Percentiles rank a stretch among this genome's conserved stretches.
Conservation (phyloP, 805 yeast species). For the Saturnispora gosingensis region DNA sequence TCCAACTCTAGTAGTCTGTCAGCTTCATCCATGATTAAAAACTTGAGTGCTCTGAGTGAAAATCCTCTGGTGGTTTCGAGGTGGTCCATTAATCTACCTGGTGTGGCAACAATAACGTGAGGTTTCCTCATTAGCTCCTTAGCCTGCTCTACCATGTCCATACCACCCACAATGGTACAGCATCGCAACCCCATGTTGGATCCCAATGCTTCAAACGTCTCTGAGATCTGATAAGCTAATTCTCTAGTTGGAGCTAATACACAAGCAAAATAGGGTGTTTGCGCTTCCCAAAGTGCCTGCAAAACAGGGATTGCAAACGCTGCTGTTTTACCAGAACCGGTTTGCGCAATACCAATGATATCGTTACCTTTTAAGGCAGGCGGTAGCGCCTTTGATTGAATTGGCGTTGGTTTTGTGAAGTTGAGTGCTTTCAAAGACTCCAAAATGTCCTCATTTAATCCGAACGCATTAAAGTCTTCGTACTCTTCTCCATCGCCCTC, state of each 20-base stretch:
- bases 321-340: slow-evolving; percentile 98
- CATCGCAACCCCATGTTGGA: slow-evolving; percentile 85
- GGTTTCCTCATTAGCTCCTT: slow-evolving; percentile 90
- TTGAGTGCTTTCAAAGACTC: slow-evolving; percentile 73
- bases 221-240: slow-evolving; percentile 80
- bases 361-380: slow-evolving; percentile 86
- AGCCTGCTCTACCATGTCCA: slow-evolving; percentile 98
- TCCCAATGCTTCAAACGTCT: slow-evolving; percentile 92
- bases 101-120: slow-evolving; percentile 91
- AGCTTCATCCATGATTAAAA: slow-evolving; percentile 92
- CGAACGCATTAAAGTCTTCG: slow-evolving; percentile 41
- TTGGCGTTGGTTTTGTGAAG: slow-evolving; percentile 81
- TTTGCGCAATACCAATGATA: slow-evolving; percentile 92
- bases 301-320: slow-evolving; percentile 95
- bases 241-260: slow-evolving; percentile 84
- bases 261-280: slow-evolving; percentile 79
- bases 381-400: slow-evolving; percentile 86
- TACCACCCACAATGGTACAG: slow-evolving; percentile 90
- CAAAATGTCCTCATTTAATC: slow-evolving; percentile 66
- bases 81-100: slow-evolving; percentile 84
- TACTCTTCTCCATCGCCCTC: slow-evolving; percentile 5
- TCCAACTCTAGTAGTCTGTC: slow-evolving; percentile 93
- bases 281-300: slow-evolving; percentile 84
- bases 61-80: slow-evolving; percentile 88
- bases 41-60: slow-evolving; percentile 66